Base-by-base conservation (phyloP, 139 green algal species). In the Gonium pectorale region DNA sequence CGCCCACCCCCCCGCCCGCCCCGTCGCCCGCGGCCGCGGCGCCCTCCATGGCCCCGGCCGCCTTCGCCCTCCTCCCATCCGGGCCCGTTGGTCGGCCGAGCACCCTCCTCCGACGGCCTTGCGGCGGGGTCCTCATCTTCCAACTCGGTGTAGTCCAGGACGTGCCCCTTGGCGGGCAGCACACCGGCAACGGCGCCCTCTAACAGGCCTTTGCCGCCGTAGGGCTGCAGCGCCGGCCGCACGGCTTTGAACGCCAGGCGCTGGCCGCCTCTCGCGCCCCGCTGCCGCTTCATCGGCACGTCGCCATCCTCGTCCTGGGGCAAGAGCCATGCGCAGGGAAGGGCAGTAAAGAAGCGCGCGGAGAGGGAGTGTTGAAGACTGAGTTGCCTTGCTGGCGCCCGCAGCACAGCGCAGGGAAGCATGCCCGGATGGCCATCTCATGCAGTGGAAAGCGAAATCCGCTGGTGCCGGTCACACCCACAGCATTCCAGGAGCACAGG, bases 141-240 rank as follows among this genome's bases (percentile, higher is more conserved):
- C 31, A 85, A 15, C 64, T 85, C 79, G 33, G 79, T 85, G 79
- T 85, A 85, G 54, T 85, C 79, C 46, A 85, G 54, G 31, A 73
- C 77, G 29, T 40, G 35, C 0, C 27, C 79, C 5, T 11, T 33
- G 19, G 49, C 33, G 19, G 79, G 26, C 4, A 68, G 64, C 26
- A 49, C 15, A 0, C 35, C 9, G 27, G 26, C 19, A 15, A 26
- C 64, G 13, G 62, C 31, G 6, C 26, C 27, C 43, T n/a, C 7
- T 26, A 77, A 64, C 64, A 73, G 62, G 6, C 40, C 51, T 11
- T 2, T 26, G 17, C 79, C 64, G 37, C 64, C 79, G 64, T 85
- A 83, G 5, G 60, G 46, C 35, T 62, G 26, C 26, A 85, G 64
- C 4, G 56, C 5, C 15, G 22, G 49, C 35, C 64, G 46, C 26